phyloP scores from a whole-genome alignment of 1,139 yeast species.

The Blastobotrys proliferans region DNA sequence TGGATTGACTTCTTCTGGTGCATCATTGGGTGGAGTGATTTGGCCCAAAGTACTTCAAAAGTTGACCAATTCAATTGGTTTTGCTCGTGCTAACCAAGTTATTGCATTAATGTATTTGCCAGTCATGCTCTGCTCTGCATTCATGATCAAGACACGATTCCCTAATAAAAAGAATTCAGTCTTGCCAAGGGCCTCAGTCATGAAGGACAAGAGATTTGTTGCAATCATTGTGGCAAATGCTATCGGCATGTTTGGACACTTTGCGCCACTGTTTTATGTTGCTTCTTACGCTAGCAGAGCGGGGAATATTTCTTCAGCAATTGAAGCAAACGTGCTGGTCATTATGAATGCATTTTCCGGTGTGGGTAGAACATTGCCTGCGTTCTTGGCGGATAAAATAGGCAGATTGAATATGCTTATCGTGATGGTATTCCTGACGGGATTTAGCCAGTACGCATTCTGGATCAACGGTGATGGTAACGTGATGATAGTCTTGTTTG shows the following conservation, averaged over 20 bases:
- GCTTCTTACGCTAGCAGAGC: constrained; percentile 55
- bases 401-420: constrained; percentile 54
- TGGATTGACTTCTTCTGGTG: constrained; percentile 62
- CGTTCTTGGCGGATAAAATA: constrained; percentile 48
- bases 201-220: constrained; percentile 4
- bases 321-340: constrained; percentile 38
- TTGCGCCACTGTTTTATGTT: constrained; percentile 48
- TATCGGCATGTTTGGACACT: constrained; percentile 39
- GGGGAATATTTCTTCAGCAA: constrained; percentile 48
- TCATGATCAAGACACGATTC: constrained; percentile 33
- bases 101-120: constrained; percentile 36
- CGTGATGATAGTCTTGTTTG: constrained; percentile 41
- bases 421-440: constrained; percentile 29
- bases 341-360: constrained; percentile 57
- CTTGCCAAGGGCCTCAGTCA: constrained; percentile 17
- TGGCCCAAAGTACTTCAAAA: constrained; percentile 57
- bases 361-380: constrained; percentile 55
- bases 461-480: constrained; percentile 35
- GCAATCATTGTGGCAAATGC: constrained; percentile 24
- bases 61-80: constrained; percentile 50
- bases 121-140: constrained; percentile 38
- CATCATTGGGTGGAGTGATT: constrained; percentile 61
- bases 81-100: constrained; percentile 51
- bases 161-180: constrained; percentile 17
- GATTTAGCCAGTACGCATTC: constrained; percentile 31